Evolutionary conservation across 2,329 filamentous ascomycete genomes (phyloP).

Genomic region (Colletotrichum echinochloae): DNA sequence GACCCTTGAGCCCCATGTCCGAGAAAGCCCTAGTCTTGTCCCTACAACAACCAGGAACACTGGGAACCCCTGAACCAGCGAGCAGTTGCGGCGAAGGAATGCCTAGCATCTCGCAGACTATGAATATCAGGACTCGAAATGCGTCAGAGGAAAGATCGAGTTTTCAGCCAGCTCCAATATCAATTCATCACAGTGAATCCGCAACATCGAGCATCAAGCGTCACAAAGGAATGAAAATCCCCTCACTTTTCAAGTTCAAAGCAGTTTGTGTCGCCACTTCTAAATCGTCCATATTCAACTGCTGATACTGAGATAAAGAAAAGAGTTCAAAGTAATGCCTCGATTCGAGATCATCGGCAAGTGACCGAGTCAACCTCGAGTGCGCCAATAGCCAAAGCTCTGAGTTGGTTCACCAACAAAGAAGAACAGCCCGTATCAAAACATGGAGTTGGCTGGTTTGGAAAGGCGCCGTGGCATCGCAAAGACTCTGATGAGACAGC

Average conservation of each 20-base stretch:
- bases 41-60: conserved; percentile 52
- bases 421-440: conserved; percentile 7
- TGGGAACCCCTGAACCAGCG: conserved; percentile 11
- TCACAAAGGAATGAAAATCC: conserved; percentile 1
- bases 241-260: conserved; percentile 21
- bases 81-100: background rate
- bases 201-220: conserved; percentile 16
- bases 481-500: conserved; percentile 54
- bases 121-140: conserved; percentile 11
- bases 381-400: conserved; percentile 4
- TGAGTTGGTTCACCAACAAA: conserved; percentile 26
- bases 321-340: too few species aligned
- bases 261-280: background rate
- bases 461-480: conserved; percentile 54
- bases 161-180: background rate
- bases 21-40: conserved; percentile 63
- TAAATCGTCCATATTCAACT: background rate
- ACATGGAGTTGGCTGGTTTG: conserved; percentile 11
- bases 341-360: background rate
- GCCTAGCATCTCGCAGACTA: conserved; percentile 27
- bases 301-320: conserved; percentile 17
- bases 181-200: background rate
- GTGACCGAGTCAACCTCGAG: background rate
- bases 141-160: background rate
- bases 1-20: conserved; percentile 56